Evolutionary conservation across 1,284 basidiomycete genomes (phyloP), one percentile per base, ranked within the genome.

Genomic region (Ceratobasidium sp.): DNA sequence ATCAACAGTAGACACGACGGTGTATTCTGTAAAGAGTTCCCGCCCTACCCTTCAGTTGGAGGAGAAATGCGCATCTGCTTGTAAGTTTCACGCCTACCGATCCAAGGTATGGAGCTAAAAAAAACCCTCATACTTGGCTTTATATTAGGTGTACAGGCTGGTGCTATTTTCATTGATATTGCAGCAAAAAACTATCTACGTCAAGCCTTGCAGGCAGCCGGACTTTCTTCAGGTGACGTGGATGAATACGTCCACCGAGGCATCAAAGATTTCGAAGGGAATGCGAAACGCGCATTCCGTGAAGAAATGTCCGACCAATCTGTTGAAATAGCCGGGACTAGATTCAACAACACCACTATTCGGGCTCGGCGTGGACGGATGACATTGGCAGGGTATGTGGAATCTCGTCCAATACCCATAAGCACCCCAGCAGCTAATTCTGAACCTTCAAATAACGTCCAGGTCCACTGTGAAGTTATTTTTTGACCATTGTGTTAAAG

Each of bases 1-100:
- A 6, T 72, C 59, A 16, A 75, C 73, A 4, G 69, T 72, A 14
- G 73, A 74, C 35, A 74, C 55, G 13, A 74, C 73, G 5, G 28
- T 72, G 16, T 76, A 76, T 49, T 50, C n/a, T 21, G 72, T 69
- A 6, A 69, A 44, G 14, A 16, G 35, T n/a, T 46, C 21, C 11
- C 30, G 47, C 3, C 72, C 72, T 8, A 18, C 14, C 2, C 50
- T 73, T 38, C 41, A 43, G 32, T 35, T 69, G 9, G 64, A 59
- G n/a, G 64, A 73, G 46, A 35, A 4, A 32, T 49, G 57, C 18
- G 63, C 35, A 7, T 69, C 72, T 6, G 54, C 41, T 16, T 70
- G 72, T 73, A 38, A 54, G 72, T 67, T 50, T 9, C 14, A 32
- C 11, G 14, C 3, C 14, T n/a, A 16, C 30, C 21, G 13, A 35